Evolutionary conservation across 495 filamentous ascomycete species (phyloP).

Genomic region (Niebla homalea): DNA sequence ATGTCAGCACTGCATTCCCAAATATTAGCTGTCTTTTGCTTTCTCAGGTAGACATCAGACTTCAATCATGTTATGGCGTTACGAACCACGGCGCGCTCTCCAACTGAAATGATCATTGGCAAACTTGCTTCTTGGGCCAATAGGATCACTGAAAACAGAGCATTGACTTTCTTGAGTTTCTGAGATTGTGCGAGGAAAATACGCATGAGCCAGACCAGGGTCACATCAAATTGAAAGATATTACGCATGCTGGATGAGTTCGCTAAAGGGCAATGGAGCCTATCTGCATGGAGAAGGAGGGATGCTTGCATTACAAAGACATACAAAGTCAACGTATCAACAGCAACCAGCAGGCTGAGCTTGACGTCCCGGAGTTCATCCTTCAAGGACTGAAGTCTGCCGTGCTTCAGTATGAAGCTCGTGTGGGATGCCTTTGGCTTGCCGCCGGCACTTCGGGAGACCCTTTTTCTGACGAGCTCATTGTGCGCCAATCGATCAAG

Average conservation of each 20-base stretch:
- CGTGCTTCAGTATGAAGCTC: background rate
- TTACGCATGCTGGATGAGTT: background rate
- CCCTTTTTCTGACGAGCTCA: slow-evolving; percentile 1
- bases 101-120: no score
- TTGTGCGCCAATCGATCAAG: slow-evolving; percentile 2
- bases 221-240: background rate
- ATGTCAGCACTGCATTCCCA: no score
- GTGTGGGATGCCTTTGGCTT: slow-evolving; percentile 2
- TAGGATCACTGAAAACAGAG: background rate
- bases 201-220: background rate
- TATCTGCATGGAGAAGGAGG: no score
- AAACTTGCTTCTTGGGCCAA: no score
- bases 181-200: background rate
- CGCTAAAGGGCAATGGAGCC: no score
- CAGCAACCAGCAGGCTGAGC: slow-evolving; percentile 1
- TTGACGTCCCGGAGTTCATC: slow-evolving; percentile 4
- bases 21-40: no score
- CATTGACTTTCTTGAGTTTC: background rate
- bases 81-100: no score
- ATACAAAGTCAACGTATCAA: slow-evolving; percentile 6
- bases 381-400: slow-evolving; percentile 1
- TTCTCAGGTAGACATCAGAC: no score
- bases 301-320: background rate
- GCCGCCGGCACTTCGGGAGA: background rate
- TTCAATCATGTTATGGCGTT: no score